Evolutionary conservation across 1,284 basidiomycete species (phyloP).

Genomic region (Puccinia brachypodii): DNA sequence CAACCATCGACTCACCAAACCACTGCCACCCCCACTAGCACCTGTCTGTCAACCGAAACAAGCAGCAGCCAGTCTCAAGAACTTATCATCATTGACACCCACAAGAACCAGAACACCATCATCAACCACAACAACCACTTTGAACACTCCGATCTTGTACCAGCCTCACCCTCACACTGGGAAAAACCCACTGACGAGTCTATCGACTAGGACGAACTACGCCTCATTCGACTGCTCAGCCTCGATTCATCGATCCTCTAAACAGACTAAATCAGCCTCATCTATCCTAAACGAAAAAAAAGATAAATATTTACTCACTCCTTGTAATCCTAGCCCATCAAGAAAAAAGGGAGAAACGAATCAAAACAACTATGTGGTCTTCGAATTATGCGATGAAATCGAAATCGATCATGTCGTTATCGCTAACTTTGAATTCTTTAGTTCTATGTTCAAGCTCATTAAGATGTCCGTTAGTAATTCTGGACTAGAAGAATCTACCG

Average conservation of each 20-base stretch:
- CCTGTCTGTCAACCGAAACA: background rate
- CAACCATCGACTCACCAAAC: too few species aligned
- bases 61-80: too few species aligned
- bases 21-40: background rate
- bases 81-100: too few species aligned
- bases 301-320: conserved; percentile 95
- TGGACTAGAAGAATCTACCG: too few species aligned
- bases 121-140: background rate
- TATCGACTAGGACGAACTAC: conserved; percentile 81
- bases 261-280: conserved; percentile 76
- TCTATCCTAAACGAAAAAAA: conserved; percentile 84
- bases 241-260: conserved; percentile 79
- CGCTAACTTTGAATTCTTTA: conserved; percentile 98
- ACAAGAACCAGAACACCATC: background rate
- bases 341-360: conserved; percentile 49
- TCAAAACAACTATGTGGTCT: conserved; percentile 73
- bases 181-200: conserved; percentile 52
- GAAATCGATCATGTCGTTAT: conserved; percentile 92
- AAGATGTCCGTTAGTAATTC: conserved; percentile 63
- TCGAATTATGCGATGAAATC: conserved; percentile 97
- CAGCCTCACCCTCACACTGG: conserved; percentile 24
- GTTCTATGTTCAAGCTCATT: conserved; percentile 91
- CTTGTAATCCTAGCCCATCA: conserved; percentile 63
- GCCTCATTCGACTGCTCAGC: conserved; percentile 90
- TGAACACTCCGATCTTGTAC: background rate